These are phyloP conservation scores for Leccinum arenicola DNA, from an alignment of 768 basidiomycete species.

Conservation along the genomic window DNA sequence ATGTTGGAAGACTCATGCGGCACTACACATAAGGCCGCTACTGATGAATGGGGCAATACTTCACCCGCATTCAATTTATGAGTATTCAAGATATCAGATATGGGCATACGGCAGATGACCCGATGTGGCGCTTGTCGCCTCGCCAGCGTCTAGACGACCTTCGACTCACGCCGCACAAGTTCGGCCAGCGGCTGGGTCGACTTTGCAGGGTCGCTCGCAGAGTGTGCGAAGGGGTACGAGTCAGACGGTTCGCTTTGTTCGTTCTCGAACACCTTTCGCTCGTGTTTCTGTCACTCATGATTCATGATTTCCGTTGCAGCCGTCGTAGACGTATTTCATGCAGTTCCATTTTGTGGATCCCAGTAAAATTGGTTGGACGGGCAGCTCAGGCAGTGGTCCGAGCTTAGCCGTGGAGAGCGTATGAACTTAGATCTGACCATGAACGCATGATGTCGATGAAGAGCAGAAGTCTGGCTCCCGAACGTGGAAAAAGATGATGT, in stretches of 20 bases:
- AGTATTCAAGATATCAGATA: no score
- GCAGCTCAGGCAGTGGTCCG: constrained; percentile 8
- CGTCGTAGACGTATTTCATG: constrained; percentile 15
- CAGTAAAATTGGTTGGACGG: constrained; percentile 22
- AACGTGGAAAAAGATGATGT: neutral
- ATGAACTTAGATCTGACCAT: no score
- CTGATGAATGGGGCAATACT: no score
- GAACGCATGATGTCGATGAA: no score
- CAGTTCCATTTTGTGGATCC: constrained; percentile 14
- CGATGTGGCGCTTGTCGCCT: no score
- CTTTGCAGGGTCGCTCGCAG: neutral
- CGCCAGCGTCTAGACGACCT: neutral
- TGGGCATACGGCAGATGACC: no score
- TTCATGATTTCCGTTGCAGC: constrained; percentile 2
- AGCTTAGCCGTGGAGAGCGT: constrained; percentile 11
- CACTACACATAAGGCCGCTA: no score
- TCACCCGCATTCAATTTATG: no score
- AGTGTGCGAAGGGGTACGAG: neutral
- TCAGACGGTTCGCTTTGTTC: constrained; percentile 19
- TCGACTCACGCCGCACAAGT: neutral
- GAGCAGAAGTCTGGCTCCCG: no score
- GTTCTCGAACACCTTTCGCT: neutral
- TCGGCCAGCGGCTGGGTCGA: neutral
- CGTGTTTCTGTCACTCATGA: neutral
- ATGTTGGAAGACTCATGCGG: no score